phyloP scores from a whole-genome alignment of 129 eudicot species.

The Artemisia argyi region DNA sequence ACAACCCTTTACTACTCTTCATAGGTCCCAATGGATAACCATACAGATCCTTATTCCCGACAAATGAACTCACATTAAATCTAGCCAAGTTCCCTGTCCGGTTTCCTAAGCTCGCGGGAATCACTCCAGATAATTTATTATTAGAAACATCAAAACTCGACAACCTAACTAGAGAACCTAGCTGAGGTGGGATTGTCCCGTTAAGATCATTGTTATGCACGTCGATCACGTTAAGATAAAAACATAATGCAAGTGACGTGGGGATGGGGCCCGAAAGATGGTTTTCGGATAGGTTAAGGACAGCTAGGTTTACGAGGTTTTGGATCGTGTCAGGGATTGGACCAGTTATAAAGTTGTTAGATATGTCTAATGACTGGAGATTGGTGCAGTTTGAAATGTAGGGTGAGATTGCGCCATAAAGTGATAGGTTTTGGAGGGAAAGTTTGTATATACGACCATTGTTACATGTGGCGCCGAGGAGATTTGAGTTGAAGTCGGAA shows the following conservation, averaged over 20 bases:
- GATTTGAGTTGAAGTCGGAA: constrained; percentile 35
- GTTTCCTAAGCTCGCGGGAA: constrained; percentile 58
- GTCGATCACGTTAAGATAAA: constrained; percentile 60
- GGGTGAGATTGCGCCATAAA: constrained; percentile 39
- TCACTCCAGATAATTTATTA: constrained; percentile 53
- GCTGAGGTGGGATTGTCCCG: constrained; percentile 60
- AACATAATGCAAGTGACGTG: constrained; percentile 43
- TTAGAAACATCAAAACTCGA: constrained; percentile 59
- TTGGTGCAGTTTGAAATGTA: constrained; percentile 39
- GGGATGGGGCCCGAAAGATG: constrained; percentile 52
- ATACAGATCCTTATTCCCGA: constrained; percentile 58
- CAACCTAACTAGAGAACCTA: constrained; percentile 53
- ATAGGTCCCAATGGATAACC: constrained; percentile 60
- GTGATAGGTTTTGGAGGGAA: constrained; percentile 35
- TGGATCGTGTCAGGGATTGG: constrained; percentile 46
- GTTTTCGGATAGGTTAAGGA: constrained; percentile 59
- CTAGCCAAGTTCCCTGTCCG: constrained; percentile 50
- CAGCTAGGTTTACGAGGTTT: constrained; percentile 48
- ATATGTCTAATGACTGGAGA: constrained; percentile 70
- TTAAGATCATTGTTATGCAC: constrained; percentile 49
- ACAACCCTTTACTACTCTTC: constrained; percentile 56
- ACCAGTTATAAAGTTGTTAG: constrained; percentile 56
- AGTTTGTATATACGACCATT: constrained; percentile 50
- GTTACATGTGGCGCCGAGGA: constrained; percentile 49
- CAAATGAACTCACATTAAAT: constrained; percentile 60